Evolutionary conservation across 495 filamentous ascomycete genomes (phyloP), one percentile per base, ranked within the genome.

Genomic region (Xylaria telfairii): DNA sequence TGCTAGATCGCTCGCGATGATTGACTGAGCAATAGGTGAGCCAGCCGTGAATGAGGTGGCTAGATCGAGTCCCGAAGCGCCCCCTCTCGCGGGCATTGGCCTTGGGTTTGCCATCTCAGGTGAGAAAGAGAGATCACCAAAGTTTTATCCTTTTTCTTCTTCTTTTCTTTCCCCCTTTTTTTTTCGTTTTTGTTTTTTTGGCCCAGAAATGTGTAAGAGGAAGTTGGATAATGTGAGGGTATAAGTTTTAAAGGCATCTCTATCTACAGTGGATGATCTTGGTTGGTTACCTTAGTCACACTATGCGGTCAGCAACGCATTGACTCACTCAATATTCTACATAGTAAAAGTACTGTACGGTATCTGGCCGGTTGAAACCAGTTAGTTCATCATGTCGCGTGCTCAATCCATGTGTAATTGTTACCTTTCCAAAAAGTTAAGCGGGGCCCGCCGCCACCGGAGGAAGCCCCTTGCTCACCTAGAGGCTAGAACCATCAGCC

Each of bases 1-100:
- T 12, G 88, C 88, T 3, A 94, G 74, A 76, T 96, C 93, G 32
- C 88, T 87, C 0, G 91, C 91, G 77, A 95, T 87, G 26, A 90
- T 86, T 37, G 89, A 85, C 67, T 91, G 87, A 1, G 91, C 92
- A 51, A 93, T 83, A 13, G 91, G 89, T 9, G 90, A 90, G 51
- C 79, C 79, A 32, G 89, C 86, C n/a, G 79, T 80, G 77, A 88
- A 90, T 0, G 83, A 83, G 10, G 77, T 73, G 7, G 78, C 74
- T 17, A 74, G 47, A 21, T 78, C 71, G 17, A 72, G 32, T 6
- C 57, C 71, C 39, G 62, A 54, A 26, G 37, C 57, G 59, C 47
- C 41, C 54, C 53, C 71, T 59, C 67, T 67, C 15, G 64, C 41
- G 17, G 76, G 72, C 12, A 77, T 74, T 0, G 74, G 69, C 56